Evolutionary conservation across 495 filamentous ascomycete genomes (phyloP).

Genomic region (Polyplosphaeria fusca): DNA sequence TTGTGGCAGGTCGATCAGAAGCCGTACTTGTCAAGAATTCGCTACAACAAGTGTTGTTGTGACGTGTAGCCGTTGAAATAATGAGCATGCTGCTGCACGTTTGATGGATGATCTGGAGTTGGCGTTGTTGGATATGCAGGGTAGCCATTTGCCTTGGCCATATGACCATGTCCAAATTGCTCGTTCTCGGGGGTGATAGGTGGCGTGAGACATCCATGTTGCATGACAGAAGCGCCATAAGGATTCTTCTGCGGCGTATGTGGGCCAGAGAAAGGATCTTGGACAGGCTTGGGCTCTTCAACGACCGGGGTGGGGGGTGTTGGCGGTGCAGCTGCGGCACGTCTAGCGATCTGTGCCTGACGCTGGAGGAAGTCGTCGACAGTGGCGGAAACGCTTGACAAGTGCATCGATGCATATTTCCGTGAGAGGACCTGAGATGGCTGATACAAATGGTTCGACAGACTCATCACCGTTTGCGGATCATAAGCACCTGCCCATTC

Average conservation of each 20-base stretch:
- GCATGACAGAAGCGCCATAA: constrained; percentile 54
- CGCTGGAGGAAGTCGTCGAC: constrained; percentile 82
- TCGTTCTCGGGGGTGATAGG: constrained; percentile 85
- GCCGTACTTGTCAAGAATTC: too few relatives aligned
- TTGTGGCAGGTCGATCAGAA: too few relatives aligned
- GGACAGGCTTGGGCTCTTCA: constrained; percentile 42
- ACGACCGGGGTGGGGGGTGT: constrained; percentile 60
- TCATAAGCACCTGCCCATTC: constrained; percentile 84
- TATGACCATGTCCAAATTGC: constrained; percentile 29
- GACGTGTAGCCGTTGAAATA: constrained; percentile 18
- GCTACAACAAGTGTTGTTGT: not conserved
- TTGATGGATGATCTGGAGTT: constrained; percentile 37
- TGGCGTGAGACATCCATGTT: constrained; percentile 85
- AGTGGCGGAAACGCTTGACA: constrained; percentile 74
- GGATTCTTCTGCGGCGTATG: constrained; percentile 85
- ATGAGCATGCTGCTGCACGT: constrained; percentile 34
- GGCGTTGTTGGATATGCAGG: constrained; percentile 32
- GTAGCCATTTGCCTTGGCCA: constrained; percentile 26
- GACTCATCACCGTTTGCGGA: constrained; percentile 67
- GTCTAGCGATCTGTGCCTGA: constrained; percentile 69
- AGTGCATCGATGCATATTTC: constrained; percentile 81
- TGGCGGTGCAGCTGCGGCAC: constrained; percentile 58
- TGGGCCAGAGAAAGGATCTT: constrained; percentile 53
- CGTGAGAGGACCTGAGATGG: constrained; percentile 81
- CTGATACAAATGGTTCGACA: constrained; percentile 81